Evolutionary conservation across 306 rosid genomes (phyloP).

Genomic region (Begonia loranthoides): DNA sequence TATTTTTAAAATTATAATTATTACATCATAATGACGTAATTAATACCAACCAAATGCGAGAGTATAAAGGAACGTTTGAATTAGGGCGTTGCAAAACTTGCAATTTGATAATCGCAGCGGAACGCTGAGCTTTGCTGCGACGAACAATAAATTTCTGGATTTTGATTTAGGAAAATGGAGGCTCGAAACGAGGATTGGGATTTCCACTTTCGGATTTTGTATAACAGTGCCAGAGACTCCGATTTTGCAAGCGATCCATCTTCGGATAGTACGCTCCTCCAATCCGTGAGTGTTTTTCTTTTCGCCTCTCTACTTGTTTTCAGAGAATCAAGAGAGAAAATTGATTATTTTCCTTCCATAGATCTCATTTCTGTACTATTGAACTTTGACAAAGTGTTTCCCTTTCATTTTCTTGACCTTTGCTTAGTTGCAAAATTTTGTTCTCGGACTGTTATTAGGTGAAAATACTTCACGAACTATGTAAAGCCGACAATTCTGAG

Average conservation of each 20-base stretch:
- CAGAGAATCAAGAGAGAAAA: not conserved
- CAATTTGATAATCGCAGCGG: too few relatives aligned
- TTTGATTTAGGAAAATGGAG: conserved; percentile 20
- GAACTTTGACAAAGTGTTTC: not conserved
- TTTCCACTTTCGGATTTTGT: conserved; percentile 57
- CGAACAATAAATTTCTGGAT: not conserved
- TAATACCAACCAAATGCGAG: too few relatives aligned
- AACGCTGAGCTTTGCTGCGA: too few relatives aligned
- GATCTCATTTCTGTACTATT: not conserved
- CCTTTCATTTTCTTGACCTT: not conserved
- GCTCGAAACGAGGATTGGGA: conserved; percentile 55
- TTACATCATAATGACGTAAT: too few relatives aligned
- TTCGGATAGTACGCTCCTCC: conserved; percentile 68
- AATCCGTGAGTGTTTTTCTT: conserved; percentile 34
- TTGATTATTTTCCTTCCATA: not conserved
- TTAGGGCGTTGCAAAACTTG: too few relatives aligned
- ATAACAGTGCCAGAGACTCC: conserved; percentile 66
- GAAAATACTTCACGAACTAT: conserved; percentile 58
- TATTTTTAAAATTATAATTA: too few relatives aligned
- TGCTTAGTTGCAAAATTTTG: not conserved
- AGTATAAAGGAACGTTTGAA: too few relatives aligned
- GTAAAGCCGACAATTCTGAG: conserved; percentile 63
- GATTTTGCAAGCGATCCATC: conserved; percentile 67
- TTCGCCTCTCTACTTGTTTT: not conserved
- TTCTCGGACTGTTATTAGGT: conserved; percentile 24